Percentiles rank a stretch among this genome's conserved stretches.
These are phyloP conservation scores for Setomelanomma holmii DNA, from an alignment of 2,329 filamentous ascomycete genomes.

Conservation along the genomic window DNA sequence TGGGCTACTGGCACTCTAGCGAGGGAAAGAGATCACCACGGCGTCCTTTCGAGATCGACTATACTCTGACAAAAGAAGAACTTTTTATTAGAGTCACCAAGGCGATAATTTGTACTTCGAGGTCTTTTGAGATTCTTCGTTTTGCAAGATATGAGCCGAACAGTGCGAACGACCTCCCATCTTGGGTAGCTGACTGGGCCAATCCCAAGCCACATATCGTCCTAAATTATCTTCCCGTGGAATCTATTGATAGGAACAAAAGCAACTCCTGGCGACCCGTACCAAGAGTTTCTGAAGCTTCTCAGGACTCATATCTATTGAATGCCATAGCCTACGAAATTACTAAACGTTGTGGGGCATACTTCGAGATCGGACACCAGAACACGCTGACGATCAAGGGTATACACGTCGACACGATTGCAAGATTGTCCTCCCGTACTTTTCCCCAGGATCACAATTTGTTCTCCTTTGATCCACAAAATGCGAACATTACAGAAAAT, in stretches of 20 bases:
- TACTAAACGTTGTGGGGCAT: conserved; percentile 1
- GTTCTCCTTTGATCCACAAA: conserved; percentile 2
- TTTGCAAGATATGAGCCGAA: background rate
- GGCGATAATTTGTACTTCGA: conserved; percentile 3
- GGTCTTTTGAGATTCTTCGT: conserved; percentile 3
- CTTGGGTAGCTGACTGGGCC: conserved; percentile 10
- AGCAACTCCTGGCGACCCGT: background rate
- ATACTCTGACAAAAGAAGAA: conserved; percentile 1
- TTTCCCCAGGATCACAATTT: background rate
- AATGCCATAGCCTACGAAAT: background rate
- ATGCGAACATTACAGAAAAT: background rate
- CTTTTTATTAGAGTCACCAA: conserved; percentile 8
- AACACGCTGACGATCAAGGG: conserved; percentile 6
- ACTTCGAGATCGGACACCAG: conserved; percentile 1
- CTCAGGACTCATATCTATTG: background rate
- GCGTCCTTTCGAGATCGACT: conserved; percentile 7
- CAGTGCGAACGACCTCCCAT: conserved; percentile 3
- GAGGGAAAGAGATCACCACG: conserved; percentile 3
- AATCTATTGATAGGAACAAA: background rate
- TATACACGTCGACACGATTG: conserved; percentile 3
- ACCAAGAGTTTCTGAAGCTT: background rate
- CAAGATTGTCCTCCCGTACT: background rate
- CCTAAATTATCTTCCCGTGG: background rate
- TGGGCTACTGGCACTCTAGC: conserved; percentile 1
- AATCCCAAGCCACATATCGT: background rate